These are phyloP conservation scores for Acacia concinna DNA, from an alignment of 331 rosid species.

Conservation along the genomic window DNA sequence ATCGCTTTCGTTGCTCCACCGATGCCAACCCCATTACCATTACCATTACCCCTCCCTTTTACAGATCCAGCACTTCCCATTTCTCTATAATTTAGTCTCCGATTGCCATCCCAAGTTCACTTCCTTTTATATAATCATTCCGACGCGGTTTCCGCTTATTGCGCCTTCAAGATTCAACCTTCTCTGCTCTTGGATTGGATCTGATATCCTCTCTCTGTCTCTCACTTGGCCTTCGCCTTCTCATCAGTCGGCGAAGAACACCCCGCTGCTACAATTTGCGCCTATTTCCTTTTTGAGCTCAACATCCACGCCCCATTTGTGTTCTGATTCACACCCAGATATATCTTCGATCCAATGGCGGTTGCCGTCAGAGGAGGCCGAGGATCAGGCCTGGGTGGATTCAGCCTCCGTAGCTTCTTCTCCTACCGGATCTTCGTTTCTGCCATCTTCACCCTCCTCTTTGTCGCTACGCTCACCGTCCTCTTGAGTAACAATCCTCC, in stretches of 20 bases:
- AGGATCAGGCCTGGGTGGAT: conserved; percentile 54
- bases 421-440: conserved; percentile 97
- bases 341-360: conserved; percentile 57
- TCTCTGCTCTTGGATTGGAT: not conserved
- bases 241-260: conserved; percentile 9
- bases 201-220: not conserved
- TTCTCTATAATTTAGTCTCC: conserved; percentile 1
- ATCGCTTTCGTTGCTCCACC: not conserved
- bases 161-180: not conserved
- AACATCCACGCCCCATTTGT: not conserved
- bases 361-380: conserved; percentile 86
- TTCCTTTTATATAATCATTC: not conserved
- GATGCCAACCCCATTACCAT: conserved; percentile 5
- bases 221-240: not conserved
- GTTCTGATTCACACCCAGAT: not conserved
- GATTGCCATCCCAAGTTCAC: conserved; percentile 18
- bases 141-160: not conserved
- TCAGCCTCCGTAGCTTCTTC: conserved; percentile 74
- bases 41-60: not conserved
- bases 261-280: not conserved
- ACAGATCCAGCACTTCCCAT: not conserved
- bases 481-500: conserved; percentile 72
- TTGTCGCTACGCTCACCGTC: conserved; percentile 85
- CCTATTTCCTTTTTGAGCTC: not conserved
- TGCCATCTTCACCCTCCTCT: conserved; percentile 83